Base-by-base conservation (phyloP, 2,329 filamentous ascomycete genomes). In the Zymoseptoria ardabiliae region DNA sequence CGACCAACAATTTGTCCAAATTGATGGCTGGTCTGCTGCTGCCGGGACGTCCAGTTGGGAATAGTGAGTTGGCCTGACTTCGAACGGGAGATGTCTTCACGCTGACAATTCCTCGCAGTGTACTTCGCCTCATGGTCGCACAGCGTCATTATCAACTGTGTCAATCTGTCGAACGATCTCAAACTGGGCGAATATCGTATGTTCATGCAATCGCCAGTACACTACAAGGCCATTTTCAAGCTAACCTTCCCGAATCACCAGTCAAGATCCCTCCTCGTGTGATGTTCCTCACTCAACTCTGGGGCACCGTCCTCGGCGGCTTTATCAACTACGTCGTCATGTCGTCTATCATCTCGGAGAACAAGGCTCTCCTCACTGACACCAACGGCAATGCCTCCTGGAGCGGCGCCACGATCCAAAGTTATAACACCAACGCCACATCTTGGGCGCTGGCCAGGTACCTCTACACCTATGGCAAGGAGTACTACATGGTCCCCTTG, bases 81-180 rank as follows among this genome's bases (percentile, higher is more conserved):
- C 1, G 13, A n/a, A 2, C 17, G 13, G 4, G 13, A n/a, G n/a
- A 2, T 45, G 2, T 17, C 6, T 3, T 6, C 13, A 6, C 35
- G 35, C 35, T 45, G 3, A 45, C 13, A 54, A 2, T 45, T 1
- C 7, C 35, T 45, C 35, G 11, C 35, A 45, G 35, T 83, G 78
- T 83, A 83, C 68, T 83, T 83, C 66, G 79, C 81, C 7, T 78
- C 78, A 10, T 84, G 81, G 81, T 84, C 81, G 1, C 82, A 85
- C 69, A 82, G 79, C 45, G 79, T 84, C 54, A 83, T 85, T 54
- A 11, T 58, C 2, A 81, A 81, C 54, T 72, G 76, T 0, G 78
- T 84, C 51, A 79, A 73, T 57, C 71, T 85, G 6, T 79, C 74
- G 45, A 79, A 76, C 53, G 81, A 83, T 61, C 68, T 85, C 22